phyloP scores from a whole-genome alignment of 139 green algal genomes.

The Picochlorum sp. region DNA sequence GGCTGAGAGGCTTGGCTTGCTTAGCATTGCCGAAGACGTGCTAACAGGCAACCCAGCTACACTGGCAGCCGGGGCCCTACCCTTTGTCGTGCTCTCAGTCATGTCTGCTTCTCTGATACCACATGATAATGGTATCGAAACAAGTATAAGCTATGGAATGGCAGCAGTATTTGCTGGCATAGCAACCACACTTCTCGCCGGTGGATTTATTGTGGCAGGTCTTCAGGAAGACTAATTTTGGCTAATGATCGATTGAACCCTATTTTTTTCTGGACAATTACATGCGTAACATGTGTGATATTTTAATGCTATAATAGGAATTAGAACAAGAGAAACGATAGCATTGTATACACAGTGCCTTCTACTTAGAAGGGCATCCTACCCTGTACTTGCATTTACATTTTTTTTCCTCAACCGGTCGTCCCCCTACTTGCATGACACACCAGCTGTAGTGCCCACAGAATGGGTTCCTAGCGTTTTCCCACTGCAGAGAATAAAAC shows the following conservation, averaged over 20 bases:
- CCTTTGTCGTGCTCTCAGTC: slow-evolving; percentile 23
- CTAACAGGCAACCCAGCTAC: slow-evolving; percentile 31
- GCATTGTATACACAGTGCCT: too few relatives aligned
- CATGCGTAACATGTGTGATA: too few relatives aligned
- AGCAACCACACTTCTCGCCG: slow-evolving; percentile 6
- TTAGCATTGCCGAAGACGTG: slow-evolving; percentile 27
- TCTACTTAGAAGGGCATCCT: too few relatives aligned
- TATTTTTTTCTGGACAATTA: too few relatives aligned
- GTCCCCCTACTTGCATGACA: slow-evolving; percentile 5
- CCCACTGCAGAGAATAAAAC: slow-evolving; percentile 7
- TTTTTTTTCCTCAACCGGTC: neutral
- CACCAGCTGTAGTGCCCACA: slow-evolving; percentile 19
- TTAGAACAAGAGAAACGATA: too few relatives aligned
- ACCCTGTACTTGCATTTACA: too few relatives aligned
- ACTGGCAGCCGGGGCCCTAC: slow-evolving; percentile 26
- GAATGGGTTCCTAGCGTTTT: slow-evolving; percentile 36
- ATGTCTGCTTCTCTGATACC: slow-evolving; percentile 26
- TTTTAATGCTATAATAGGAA: too few relatives aligned
- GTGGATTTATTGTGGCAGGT: slow-evolving; percentile 30
- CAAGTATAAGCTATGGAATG: slow-evolving; percentile 16
- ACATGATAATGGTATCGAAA: slow-evolving; percentile 22
- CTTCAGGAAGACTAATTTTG: slow-evolving; percentile 37
- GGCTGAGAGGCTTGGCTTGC: slow-evolving; percentile 39
- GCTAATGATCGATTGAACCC: too few relatives aligned
- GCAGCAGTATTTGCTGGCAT: slow-evolving; percentile 1